These are phyloP conservation scores for Aspergillus ochraceoroseus DNA, from an alignment of 2,329 filamentous ascomycete genomes.

Conservation along the genomic window DNA sequence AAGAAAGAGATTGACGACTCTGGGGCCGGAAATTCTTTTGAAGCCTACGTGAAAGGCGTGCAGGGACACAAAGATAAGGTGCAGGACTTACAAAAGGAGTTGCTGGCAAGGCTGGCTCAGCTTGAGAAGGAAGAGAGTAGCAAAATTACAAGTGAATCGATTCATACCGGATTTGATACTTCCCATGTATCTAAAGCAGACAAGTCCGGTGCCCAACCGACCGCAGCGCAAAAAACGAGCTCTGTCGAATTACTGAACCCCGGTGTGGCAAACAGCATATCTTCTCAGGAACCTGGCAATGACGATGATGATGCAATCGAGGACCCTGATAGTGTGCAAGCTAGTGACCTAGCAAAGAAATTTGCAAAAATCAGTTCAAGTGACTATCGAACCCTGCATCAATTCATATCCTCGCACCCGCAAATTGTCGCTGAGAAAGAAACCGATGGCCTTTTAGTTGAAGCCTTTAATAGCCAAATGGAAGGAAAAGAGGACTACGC, in stretches of 20 bases:
- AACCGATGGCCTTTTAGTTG: constrained; percentile 81
- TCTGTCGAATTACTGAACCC: constrained; percentile 73
- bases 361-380: constrained; percentile 73
- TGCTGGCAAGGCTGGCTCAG: constrained; percentile 68
- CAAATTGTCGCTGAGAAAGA: constrained; percentile 76
- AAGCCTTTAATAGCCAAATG: constrained; percentile 85
- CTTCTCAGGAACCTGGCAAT: constrained; percentile 42
- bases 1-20: constrained; percentile 74
- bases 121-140: constrained; percentile 77
- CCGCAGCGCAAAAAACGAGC: constrained; percentile 39
- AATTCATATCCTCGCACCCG: constrained; percentile 75
- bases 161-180: constrained; percentile 86
- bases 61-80: constrained; percentile 73
- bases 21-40: constrained; percentile 65
- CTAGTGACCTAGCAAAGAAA: constrained; percentile 69
- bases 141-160: constrained; percentile 90
- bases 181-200: constrained; percentile 67
- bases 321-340: constrained; percentile 69
- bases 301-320: constrained; percentile 50
- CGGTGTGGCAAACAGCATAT: constrained; percentile 35
- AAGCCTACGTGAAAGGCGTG: constrained; percentile 73
- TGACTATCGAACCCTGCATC: constrained; percentile 67
- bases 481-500: constrained; percentile 71
- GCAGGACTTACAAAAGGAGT: constrained; percentile 67
- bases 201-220: constrained; percentile 45